Evolutionary conservation across 768 basidiomycete genomes (phyloP), one percentile per base, ranked within the genome.

Genomic region (Phanerochaete carnosa): DNA sequence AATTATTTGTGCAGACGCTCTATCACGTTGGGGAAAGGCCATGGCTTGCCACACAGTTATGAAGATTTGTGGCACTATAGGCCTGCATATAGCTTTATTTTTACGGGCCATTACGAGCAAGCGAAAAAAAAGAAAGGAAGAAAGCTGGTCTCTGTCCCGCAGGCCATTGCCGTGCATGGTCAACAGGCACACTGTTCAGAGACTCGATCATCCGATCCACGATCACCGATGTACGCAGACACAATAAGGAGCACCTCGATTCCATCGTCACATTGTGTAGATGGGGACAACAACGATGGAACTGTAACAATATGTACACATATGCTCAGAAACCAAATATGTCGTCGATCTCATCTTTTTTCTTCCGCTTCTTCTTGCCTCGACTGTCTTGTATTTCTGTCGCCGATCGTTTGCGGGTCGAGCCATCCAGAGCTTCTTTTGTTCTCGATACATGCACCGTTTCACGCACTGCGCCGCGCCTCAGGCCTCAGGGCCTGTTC

Each of bases 311-410:
- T 43, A 43, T 43, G 39, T 43, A 43, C 39, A 43, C 39, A 43
- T 43, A 32, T 32, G 32, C 54, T 57, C 28, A 76, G 53, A 74
- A 77, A 0, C 80, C 83, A 68, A 89, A 89, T 23, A 89, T 88
- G n/a, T 80, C 81, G 63, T 89, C 88, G 37, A 89, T 89, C 66
- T 88, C 88, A 64, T 89, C 80, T 57, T 65, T 74, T 45, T 69
- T 72, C 60, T 69, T 72, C 32, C 54, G 54, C 68, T 75, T 81
- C 62, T 73, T 77, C 64, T 75, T 77, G 60, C 72, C 76, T 28
- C 55, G 37, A 9, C 35, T 53, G 63, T 74, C 78, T 4, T 15
- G 33, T 28, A 57, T 63, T 67, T 43, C 39, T 11, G 46, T 32
- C 11, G 56, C 13, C 15, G 29, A 32, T 32, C 51, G 51, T 52